Base-by-base conservation (phyloP, 176 grass and related monocot species). In the Ensete ventricosum region DNA sequence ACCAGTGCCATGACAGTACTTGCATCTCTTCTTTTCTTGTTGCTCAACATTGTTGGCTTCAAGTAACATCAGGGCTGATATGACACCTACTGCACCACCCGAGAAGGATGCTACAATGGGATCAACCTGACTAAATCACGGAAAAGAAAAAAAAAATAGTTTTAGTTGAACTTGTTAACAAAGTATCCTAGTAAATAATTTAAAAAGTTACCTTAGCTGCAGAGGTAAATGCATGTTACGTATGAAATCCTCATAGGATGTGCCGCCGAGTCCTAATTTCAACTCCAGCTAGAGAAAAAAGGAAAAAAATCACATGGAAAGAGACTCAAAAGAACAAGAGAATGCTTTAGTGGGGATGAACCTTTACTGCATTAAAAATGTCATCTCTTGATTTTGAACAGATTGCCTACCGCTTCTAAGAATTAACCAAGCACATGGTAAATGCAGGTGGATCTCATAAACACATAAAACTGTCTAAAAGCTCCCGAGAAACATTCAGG, bases 1-100 rank as follows among this genome's bases (percentile, higher is more conserved):
- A 97, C 93, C 93, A 52, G 87, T 92, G 54, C 90, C 93, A 73
- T 90, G 75, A 67, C 93, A 97, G 86, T 97, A 97, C 76, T 77
- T 90, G 82, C 90, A 97, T 83, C 88, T 87, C 81, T 93, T 97
- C 82, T 97, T 97, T 73, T 97, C 93, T 88, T 97, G 90, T 68
- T 88, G 90, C 83, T 83, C 82, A 62, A 90, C 90, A 73, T 97
- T 97, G 84, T 78, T 93, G 55, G 86, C 82, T 88, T 97, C 93
- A 63, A 89, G 74, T 72, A 97, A 73, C 93, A 93, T 97, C 73
- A 97, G 82, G 59, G 90, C 80, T 63, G 90, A 97, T 83, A 93
- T 93, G 2, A 97, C 93, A 80, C 90, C 88, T 54, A 93, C 87
- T 48, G 93, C 82, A 11, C 93, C 90, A 76, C 93, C 93, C 14